A percentile compares a stretch with the other conserved stretches of the same genome.
Evolutionary conservation across 139 green algal species (phyloP).

Genomic region (Volvox africanus): DNA sequence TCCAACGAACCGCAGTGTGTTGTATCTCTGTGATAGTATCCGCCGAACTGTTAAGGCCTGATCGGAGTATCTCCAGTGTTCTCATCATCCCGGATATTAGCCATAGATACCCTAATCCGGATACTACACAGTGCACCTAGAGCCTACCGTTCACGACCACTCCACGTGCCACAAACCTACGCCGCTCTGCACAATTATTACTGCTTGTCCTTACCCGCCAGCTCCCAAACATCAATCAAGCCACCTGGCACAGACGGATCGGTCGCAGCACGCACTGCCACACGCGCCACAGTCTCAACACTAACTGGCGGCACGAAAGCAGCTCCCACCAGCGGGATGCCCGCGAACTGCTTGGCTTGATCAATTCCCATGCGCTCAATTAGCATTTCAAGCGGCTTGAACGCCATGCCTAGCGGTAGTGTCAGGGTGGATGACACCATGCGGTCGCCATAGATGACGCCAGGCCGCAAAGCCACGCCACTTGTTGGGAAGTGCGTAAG

Average conservation of each 20-base stretch:
- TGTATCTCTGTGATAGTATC: no score
- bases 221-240: slow-evolving; percentile 82
- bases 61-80: no score
- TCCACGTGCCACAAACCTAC: not conserved
- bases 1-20: no score
- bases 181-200: not conserved
- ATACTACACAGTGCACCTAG: not conserved
- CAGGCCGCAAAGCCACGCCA: slow-evolving; percentile 82
- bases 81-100: no score
- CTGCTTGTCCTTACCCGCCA: slow-evolving; percentile 60
- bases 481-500: slow-evolving; percentile 64
- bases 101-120: no score
- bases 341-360: slow-evolving; percentile 61
- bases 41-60: no score
- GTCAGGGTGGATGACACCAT: slow-evolving; percentile 60
- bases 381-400: slow-evolving; percentile 69
- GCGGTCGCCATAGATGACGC: slow-evolving; percentile 86
- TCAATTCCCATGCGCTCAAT: slow-evolving; percentile 43
- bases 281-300: slow-evolving; percentile 81
- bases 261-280: slow-evolving; percentile 82
- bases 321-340: slow-evolving; percentile 78
- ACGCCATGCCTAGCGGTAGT: slow-evolving; percentile 76
- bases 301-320: slow-evolving; percentile 80
- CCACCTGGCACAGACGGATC: slow-evolving; percentile 77
- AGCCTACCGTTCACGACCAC: not conserved